Base-by-base conservation (phyloP, 331 rosid species). In the Prunus yedoensis region DNA sequence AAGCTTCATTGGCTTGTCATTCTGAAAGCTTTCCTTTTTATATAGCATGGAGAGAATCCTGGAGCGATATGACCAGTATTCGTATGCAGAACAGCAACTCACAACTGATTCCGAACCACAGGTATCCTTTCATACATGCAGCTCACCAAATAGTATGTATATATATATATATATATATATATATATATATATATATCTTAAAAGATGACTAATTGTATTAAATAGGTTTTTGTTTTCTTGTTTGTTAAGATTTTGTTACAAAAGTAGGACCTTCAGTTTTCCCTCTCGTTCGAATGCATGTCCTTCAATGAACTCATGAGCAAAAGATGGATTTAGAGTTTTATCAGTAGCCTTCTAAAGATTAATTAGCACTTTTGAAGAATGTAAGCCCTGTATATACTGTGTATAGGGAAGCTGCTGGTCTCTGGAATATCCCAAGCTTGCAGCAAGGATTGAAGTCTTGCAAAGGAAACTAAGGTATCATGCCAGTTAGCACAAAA, bases 51-150 rank as follows among this genome's bases (percentile, higher is more conserved):
- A 88, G 49, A 82, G 71, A 45, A 77, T 87, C 20, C 77, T 94
- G 80, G 98, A 94, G 77, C 82, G 89, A 66, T 90, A 94, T 59
- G 97, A 89, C 62, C 86, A 90, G 62, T 82, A 79, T 28, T 46
- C 86, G 4, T 77, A 68, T 58, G 77, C 86, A 15, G 87, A 84
- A 62, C 78, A 65, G 60, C 87, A 74, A 12, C 46, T 73, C 54
- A 66, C 77, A 27, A 64, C 69, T 62, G 73, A 21, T 28, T 75
- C 74, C 65, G 89, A 88, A 67, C 46, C 85, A 17, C 86, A 90
- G 94, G 97, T 93, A 83, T 14, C 66, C 9, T 6, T 35, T 61
- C 30, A 3, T 60, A 27, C 20, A 10, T 21, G 27, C 28, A 57
- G 23, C 3, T 15, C 25, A 11, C 8, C 41, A 35, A 5, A 35